Percentiles rank a stretch among this genome's conserved stretches.
These are phyloP conservation scores for Aspergillus ruber DNA, from an alignment of 2,329 filamentous ascomycete genomes.

Conservation along the genomic window DNA sequence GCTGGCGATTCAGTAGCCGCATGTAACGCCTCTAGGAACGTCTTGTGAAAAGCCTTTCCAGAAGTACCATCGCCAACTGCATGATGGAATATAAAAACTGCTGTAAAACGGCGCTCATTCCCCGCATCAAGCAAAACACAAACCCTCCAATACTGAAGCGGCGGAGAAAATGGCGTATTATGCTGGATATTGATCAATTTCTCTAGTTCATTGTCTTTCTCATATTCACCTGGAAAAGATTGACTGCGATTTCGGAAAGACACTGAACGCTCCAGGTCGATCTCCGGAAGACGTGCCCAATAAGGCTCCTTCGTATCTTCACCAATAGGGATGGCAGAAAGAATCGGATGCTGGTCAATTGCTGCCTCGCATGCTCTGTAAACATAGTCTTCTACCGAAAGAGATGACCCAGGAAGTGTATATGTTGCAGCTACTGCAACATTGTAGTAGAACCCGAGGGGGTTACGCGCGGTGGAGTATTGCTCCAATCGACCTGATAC, in stretches of 20 bases:
- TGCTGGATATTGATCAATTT: slow-evolving; percentile 36
- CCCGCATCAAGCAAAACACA: slow-evolving; percentile 28
- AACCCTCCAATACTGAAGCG: slow-evolving; percentile 41
- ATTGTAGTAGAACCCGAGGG: slow-evolving; percentile 40
- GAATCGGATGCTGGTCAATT: slow-evolving; percentile 36
- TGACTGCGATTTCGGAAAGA: slow-evolving; percentile 25
- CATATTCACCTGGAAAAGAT: slow-evolving; percentile 9
- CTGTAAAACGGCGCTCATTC: slow-evolving; percentile 31
- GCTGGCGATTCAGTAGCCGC: slow-evolving; percentile 3
- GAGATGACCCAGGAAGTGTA: slow-evolving; percentile 19
- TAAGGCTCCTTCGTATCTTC: slow-evolving; percentile 37
- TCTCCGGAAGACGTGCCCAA: slow-evolving; percentile 39
- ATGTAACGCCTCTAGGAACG: slow-evolving; percentile 34
- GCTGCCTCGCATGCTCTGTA: slow-evolving; percentile 32
- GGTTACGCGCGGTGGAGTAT: slow-evolving; percentile 39
- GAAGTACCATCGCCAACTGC: slow-evolving; percentile 43
- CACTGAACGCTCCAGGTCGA: slow-evolving; percentile 36
- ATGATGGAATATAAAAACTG: slow-evolving; percentile 44
- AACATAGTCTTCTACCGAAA: slow-evolving; percentile 25
- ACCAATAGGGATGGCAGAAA: slow-evolving; percentile 38
- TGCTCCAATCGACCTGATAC: slow-evolving; percentile 39
- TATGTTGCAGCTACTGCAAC: slow-evolving; percentile 37
- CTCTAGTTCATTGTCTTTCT: slow-evolving; percentile 37
- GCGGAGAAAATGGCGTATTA: slow-evolving; percentile 30
- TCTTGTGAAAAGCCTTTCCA: slow-evolving; percentile 40